A percentile compares a stretch with the other conserved stretches of the same genome.
These are phyloP conservation scores for Trichophyton simii DNA, from an alignment of 2,329 filamentous ascomycete species.

Conservation along the genomic window DNA sequence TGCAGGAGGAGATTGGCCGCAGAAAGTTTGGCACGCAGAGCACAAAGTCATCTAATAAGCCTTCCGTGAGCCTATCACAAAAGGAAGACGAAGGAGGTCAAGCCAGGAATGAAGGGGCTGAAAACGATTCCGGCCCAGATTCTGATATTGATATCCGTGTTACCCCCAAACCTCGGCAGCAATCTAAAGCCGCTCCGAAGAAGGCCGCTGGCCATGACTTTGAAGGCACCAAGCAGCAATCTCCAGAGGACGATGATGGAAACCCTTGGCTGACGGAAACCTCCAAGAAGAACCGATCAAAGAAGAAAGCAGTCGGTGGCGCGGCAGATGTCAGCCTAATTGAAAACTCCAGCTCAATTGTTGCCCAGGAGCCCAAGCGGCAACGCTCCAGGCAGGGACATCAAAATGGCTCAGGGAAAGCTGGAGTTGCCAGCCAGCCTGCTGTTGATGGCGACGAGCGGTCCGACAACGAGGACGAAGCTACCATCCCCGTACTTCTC, in stretches of 20 bases:
- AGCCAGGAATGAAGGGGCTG: slow-evolving; percentile 23
- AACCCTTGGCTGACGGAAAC: slow-evolving; percentile 26
- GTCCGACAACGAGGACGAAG: slow-evolving; percentile 29
- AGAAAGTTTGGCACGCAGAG: slow-evolving; percentile 28
- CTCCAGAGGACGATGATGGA: slow-evolving; percentile 13
- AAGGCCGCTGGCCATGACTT: neutral
- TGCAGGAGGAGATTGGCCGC: slow-evolving; percentile 52
- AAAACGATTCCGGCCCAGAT: slow-evolving; percentile 15
- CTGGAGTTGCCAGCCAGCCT: slow-evolving; percentile 12
- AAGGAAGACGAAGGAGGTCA: slow-evolving; percentile 43
- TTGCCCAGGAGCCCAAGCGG: slow-evolving; percentile 8
- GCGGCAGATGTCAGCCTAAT: slow-evolving; percentile 13
- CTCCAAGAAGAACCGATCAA: slow-evolving; percentile 16
- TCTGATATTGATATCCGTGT: slow-evolving; percentile 27
- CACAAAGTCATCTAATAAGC: slow-evolving; percentile 20
- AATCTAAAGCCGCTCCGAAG: slow-evolving; percentile 10
- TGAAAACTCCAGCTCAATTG: slow-evolving; percentile 7
- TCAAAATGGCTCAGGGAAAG: slow-evolving; percentile 15
- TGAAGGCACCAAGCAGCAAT: neutral
- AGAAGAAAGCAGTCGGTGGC: slow-evolving; percentile 8
- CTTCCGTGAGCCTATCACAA: slow-evolving; percentile 21
- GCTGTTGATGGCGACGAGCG: slow-evolving; percentile 31
- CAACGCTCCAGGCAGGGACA: slow-evolving; percentile 10
- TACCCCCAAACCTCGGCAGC: slow-evolving; percentile 17
- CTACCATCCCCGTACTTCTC: slow-evolving; percentile 30